phyloP scores from a whole-genome alignment of 805 yeast species.

The Wickerhamiella domercqiae region DNA sequence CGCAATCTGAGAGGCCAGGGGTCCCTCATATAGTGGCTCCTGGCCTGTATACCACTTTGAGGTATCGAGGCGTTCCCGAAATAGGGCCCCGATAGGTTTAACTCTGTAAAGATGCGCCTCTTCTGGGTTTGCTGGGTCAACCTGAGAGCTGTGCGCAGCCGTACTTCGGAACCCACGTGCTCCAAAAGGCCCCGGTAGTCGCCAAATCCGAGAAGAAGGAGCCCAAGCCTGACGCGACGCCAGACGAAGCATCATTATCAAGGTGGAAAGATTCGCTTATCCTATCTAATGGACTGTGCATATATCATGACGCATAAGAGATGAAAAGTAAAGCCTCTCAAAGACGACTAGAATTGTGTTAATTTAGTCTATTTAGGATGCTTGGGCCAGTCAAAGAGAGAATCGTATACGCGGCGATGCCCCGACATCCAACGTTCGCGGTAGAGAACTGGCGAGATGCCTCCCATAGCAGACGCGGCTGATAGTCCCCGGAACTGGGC shows the following conservation, averaged over 20 bases:
- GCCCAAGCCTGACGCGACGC: no score
- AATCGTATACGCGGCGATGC: neutral
- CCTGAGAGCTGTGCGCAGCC: constrained; percentile 10
- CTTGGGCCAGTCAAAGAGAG: constrained; percentile 1
- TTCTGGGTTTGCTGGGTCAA: constrained; percentile 27
- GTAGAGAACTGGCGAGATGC: constrained; percentile 13
- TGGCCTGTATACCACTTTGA: constrained; percentile 37
- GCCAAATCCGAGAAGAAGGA: no score
- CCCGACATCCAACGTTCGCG: constrained; percentile 5
- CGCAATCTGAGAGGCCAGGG: constrained; percentile 45
- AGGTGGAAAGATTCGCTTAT: no score
- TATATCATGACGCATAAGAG: no score
- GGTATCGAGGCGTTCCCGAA: constrained; percentile 34
- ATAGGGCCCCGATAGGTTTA: constrained; percentile 28
- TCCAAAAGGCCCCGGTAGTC: no score
- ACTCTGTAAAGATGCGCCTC: constrained; percentile 27
- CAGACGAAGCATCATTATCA: no score
- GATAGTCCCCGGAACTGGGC: no score
- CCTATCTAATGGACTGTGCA: no score
- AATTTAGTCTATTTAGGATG: no score
- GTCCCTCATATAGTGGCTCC: constrained; percentile 49
- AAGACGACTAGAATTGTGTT: no score
- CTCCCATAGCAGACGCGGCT: constrained; percentile 7
- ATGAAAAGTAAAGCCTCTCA: no score
- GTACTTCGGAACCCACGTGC: neutral